A percentile compares a stretch with the other conserved stretches of the same genome.
Conservation (phyloP, 768 basidiomycete species). For the Phlegmacium glaucopus region DNA sequence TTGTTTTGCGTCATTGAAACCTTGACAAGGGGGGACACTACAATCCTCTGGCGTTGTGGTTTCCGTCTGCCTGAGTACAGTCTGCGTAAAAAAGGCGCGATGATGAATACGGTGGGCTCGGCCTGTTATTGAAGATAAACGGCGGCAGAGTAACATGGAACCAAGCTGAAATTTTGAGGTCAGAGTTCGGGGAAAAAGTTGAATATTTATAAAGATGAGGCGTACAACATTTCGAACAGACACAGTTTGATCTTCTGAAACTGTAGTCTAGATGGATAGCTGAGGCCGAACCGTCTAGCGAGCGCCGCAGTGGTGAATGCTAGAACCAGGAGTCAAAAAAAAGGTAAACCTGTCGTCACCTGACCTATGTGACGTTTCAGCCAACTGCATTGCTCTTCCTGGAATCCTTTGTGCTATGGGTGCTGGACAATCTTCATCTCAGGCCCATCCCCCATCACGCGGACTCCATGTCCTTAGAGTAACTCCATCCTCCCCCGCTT, state of each 20-base stretch:
- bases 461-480: conserved; percentile 89
- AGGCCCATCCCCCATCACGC: conserved; percentile 47
- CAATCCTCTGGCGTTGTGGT: no score
- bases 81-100: neutral
- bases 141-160: conserved; percentile 10
- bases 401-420: conserved; percentile 49
- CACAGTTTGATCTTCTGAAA: no score
- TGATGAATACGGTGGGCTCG: neutral
- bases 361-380: no score
- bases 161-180: neutral
- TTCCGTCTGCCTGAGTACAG: no score
- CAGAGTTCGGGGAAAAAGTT: neutral
- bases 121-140: neutral
- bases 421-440: conserved; percentile 64
- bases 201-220: neutral
- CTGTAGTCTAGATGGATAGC: neutral
- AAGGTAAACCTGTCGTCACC: no score
- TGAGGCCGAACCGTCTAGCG: no score
- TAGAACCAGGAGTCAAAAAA: no score
- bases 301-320: no score
- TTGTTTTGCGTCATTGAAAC: no score
- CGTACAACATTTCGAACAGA: neutral
- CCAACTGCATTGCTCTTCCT: no score
- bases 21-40: no score
- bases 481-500: conserved; percentile 85